Conservation (phyloP, 768 basidiomycete species). For the Boletus pseudopeckii region DNA sequence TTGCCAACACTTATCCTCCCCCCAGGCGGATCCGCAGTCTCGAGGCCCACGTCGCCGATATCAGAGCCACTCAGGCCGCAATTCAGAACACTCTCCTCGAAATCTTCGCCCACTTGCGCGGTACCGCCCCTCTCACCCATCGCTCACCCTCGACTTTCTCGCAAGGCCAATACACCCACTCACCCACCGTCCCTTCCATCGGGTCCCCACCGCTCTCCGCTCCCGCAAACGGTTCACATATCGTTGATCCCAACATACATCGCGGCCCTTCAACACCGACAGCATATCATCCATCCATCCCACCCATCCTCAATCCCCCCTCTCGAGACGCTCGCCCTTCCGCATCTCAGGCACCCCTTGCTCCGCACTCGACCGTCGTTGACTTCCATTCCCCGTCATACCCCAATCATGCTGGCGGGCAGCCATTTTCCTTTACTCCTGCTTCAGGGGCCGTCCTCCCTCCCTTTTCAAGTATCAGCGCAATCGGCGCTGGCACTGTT, state of each 20-base stretch:
- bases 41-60: constrained; percentile 82
- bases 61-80: constrained; percentile 63
- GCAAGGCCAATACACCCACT: constrained; percentile 52
- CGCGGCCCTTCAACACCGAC: constrained; percentile 31
- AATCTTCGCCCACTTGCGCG: constrained; percentile 74
- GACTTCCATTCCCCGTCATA: constrained; percentile 48
- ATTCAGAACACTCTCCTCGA: constrained; percentile 82
- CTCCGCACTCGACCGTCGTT: constrained; percentile 29
- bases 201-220: constrained; percentile 45
- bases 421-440: constrained; percentile 32
- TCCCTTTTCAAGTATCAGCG: constrained; percentile 67
- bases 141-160: constrained; percentile 64
- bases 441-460: constrained; percentile 56
- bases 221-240: constrained; percentile 35
- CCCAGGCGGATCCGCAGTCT: constrained; percentile 85
- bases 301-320: constrained; percentile 29
- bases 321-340: constrained; percentile 34
- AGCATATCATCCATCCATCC: constrained; percentile 27
- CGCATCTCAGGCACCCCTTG: constrained; percentile 32
- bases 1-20: constrained; percentile 13
- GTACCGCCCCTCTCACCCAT: constrained; percentile 40
- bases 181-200: constrained; percentile 64
- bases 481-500: constrained; percentile 44
- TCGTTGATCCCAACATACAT: constrained; percentile 22
- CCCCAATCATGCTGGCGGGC: constrained; percentile 35